phyloP scores from a whole-genome alignment of 352 stramenopile species.

The Pythium aphanidermatum region DNA sequence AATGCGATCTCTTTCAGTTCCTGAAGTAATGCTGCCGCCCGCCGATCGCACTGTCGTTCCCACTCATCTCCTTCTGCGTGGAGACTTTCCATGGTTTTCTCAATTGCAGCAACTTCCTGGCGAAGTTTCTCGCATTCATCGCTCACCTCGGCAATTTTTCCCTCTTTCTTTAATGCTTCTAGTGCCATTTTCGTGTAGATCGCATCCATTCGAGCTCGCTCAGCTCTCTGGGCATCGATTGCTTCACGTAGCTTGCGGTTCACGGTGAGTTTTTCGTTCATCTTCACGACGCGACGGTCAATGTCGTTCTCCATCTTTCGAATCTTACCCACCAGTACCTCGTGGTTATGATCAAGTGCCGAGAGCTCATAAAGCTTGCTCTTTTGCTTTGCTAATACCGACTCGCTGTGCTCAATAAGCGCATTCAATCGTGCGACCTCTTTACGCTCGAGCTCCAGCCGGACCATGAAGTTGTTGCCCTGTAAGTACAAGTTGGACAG shows the following conservation, averaged over 20 bases:
- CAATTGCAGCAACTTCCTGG: conserved; percentile 40
- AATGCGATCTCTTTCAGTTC: conserved; percentile 68
- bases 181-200: conserved; percentile 70
- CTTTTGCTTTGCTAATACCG: conserved; percentile 54
- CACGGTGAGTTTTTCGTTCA: conserved; percentile 71
- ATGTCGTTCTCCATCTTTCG: conserved; percentile 83
- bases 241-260: conserved; percentile 58
- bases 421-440: conserved; percentile 57
- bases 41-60: conserved; percentile 51
- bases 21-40: conserved; percentile 41
- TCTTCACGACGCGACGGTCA: conserved; percentile 73
- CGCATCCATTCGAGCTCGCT: conserved; percentile 65
- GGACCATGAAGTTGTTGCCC: conserved; percentile 80
- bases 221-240: conserved; percentile 63
- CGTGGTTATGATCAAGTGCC: conserved; percentile 64
- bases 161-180: conserved; percentile 49
- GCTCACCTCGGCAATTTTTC: conserved; percentile 36
- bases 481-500: conserved; percentile 71
- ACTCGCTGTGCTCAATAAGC: conserved; percentile 65
- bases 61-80: conserved; percentile 53
- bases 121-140: conserved; percentile 55
- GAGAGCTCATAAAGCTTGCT: conserved; percentile 71
- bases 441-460: conserved; percentile 68
- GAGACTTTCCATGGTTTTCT: conserved; percentile 54
- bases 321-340: conserved; percentile 44